Evolutionary conservation across 768 basidiomycete species (phyloP).

Genomic region (Auricularia cornea): DNA sequence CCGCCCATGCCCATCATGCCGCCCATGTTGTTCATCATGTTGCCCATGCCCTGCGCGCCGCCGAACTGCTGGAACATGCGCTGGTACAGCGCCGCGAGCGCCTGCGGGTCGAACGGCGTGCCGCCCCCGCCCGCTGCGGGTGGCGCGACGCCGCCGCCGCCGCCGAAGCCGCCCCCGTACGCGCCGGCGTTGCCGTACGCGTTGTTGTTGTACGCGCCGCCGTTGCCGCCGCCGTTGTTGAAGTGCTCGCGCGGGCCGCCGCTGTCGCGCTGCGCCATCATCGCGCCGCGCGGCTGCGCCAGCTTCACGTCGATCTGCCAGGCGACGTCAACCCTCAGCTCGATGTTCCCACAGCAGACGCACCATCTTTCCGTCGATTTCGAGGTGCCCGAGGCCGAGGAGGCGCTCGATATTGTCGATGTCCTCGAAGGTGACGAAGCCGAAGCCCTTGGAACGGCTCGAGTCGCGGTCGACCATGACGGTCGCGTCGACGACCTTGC

Average conservation of each 20-base stretch:
- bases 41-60: constrained; percentile 31
- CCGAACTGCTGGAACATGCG: constrained; percentile 88
- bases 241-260: constrained; percentile 21
- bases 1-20: constrained; percentile 30
- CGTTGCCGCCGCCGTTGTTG: not conserved
- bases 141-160: constrained; percentile 21
- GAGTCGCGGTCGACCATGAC: constrained; percentile 98
- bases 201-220: constrained; percentile 13
- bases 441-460: constrained; percentile 92
- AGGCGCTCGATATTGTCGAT: constrained; percentile 85
- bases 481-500: constrained; percentile 93
- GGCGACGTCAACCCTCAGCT: not conserved
- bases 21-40: constrained; percentile 28
- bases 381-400: constrained; percentile 79
- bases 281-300: constrained; percentile 68
- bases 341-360: constrained; percentile 19
- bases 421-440: constrained; percentile 88
- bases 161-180: constrained; percentile 15
- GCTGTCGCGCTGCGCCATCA: constrained; percentile 15
- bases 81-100: constrained; percentile 86
- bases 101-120: constrained; percentile 82
- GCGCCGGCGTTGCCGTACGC: constrained; percentile 6
- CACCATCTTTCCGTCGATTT: constrained; percentile 93
- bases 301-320: constrained; percentile 91
- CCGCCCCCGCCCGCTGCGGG: constrained; percentile 14